Evolutionary conservation across 805 yeast species (phyloP).

Genomic region (Candida piceae): DNA sequence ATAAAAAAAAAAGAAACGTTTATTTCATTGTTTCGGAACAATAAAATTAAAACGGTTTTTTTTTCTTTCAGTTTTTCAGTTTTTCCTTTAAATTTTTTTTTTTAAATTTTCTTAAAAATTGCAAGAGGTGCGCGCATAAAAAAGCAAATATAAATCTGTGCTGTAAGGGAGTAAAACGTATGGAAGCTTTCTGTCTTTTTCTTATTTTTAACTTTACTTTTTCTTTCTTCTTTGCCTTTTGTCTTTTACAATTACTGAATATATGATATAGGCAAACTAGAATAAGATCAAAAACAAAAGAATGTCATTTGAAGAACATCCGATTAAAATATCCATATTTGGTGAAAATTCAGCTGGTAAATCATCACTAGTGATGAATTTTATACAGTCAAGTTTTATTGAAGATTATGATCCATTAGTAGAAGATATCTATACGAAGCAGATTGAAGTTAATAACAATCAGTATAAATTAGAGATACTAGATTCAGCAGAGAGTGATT

Average conservation of each 20-base stretch:
- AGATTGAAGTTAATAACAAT: conserved; percentile 31
- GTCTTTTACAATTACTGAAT: too few relatives aligned
- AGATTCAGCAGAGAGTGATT: conserved; percentile 88
- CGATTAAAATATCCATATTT: conserved; percentile 25
- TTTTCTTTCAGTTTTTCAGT: too few relatives aligned
- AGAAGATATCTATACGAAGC: conserved; percentile 25
- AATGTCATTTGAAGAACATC: conserved; percentile 4
- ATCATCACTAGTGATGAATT: conserved; percentile 24
- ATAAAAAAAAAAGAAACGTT: conserved; percentile 1
- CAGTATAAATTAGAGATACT: conserved; percentile 43
- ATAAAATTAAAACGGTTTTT: conserved; percentile 5
- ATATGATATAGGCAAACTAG: too few relatives aligned
- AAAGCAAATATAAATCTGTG: too few relatives aligned
- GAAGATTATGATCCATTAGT: conserved; percentile 21
- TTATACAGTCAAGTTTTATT: conserved; percentile 17
- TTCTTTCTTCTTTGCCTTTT: neutral
- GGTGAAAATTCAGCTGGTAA: conserved; percentile 31
- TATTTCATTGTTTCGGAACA: neutral
- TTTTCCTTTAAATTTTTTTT: too few relatives aligned
- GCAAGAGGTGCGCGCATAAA: too few relatives aligned
- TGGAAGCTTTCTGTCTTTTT: too few relatives aligned
- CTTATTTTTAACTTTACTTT: too few relatives aligned
- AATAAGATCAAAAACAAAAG: neutral
- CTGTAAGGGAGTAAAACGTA: too few relatives aligned
- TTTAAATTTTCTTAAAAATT: too few relatives aligned